Percentiles rank a stretch among this genome's conserved stretches.
Conservation (phyloP, 805 yeast genomes). For the Peterozyma toletana region DNA sequence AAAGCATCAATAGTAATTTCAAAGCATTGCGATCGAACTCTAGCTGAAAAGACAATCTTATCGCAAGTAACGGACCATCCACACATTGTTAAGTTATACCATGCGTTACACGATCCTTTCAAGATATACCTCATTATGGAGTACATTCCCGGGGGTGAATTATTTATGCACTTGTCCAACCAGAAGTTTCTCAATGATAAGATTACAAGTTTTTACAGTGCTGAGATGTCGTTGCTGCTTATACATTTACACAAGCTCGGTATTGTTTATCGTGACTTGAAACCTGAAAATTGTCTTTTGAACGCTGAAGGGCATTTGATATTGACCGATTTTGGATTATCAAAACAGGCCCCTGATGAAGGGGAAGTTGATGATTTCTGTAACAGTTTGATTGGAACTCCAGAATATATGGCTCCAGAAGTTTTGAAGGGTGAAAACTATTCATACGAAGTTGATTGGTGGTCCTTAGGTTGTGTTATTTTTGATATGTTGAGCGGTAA, state of each 20-base stretch:
- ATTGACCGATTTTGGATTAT: slow-evolving; percentile 79
- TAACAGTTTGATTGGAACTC: slow-evolving; percentile 64
- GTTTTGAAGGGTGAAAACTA: slow-evolving; percentile 71
- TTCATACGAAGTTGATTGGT: slow-evolving; percentile 81
- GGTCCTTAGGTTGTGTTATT: slow-evolving; percentile 82
- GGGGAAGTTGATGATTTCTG: slow-evolving; percentile 31
- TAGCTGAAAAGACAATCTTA: slow-evolving; percentile 71
- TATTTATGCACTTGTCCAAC: slow-evolving; percentile 55
- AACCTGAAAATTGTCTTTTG: slow-evolving; percentile 83
- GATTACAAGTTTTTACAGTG: slow-evolving; percentile 69
- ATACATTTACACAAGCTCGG: slow-evolving; percentile 65
- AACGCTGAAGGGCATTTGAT: slow-evolving; percentile 75
- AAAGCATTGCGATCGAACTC: slow-evolving; percentile 63
- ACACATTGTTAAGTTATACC: slow-evolving; percentile 72
- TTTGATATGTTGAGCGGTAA: slow-evolving; percentile 77
- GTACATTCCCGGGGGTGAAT: slow-evolving; percentile 85
- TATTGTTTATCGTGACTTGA: slow-evolving; percentile 79
- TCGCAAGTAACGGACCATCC: slow-evolving; percentile 67
- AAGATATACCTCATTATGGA: slow-evolving; percentile 72
- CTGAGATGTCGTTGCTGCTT: slow-evolving; percentile 74
- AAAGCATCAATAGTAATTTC: slow-evolving; percentile 72
- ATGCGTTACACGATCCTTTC: slow-evolving; percentile 75
- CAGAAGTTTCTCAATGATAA: slow-evolving; percentile 45
- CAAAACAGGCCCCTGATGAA: slow-evolving; percentile 35
- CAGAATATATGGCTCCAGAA: slow-evolving; percentile 89